Evolutionary conservation across 2,329 filamentous ascomycete genomes (phyloP).

Genomic region (Nemania sp.): DNA sequence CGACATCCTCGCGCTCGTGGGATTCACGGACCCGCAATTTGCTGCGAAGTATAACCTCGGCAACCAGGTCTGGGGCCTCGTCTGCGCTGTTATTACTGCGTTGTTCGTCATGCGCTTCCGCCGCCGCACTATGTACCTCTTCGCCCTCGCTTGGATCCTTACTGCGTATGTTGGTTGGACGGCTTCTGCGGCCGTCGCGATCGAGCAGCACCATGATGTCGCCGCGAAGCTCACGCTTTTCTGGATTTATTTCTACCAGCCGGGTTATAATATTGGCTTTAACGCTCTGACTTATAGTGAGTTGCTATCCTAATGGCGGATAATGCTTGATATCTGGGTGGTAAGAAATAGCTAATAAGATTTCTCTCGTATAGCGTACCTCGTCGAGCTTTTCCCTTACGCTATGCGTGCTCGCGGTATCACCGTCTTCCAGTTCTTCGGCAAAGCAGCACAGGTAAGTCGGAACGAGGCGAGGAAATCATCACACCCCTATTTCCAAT

Average conservation of each 20-base stretch:
- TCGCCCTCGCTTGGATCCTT: constrained; percentile 55
- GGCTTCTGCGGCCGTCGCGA: constrained; percentile 45
- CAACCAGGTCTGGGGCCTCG: constrained; percentile 51
- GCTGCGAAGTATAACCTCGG: constrained; percentile 51
- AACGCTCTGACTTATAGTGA: constrained; percentile 62
- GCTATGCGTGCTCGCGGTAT: constrained; percentile 58
- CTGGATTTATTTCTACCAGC: constrained; percentile 60
- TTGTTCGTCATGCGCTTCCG: constrained; percentile 50
- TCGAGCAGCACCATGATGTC: constrained; percentile 32
- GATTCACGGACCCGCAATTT: constrained; percentile 46
- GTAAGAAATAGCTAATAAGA: too few relatives aligned
- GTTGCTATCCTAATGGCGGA: too few relatives aligned
- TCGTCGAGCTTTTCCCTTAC: constrained; percentile 59
- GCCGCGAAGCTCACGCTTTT: constrained; percentile 50
- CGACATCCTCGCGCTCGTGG: constrained; percentile 50
- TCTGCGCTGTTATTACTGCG: constrained; percentile 48
- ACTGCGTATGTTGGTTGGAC: constrained; percentile 60
- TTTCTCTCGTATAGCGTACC: constrained; percentile 42
- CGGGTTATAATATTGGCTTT: constrained; percentile 62
- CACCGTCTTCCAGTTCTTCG: constrained; percentile 42
- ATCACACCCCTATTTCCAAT: too few relatives aligned
- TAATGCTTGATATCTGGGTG: too few relatives aligned
- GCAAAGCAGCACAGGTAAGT: constrained; percentile 36
- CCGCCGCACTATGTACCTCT: constrained; percentile 54
- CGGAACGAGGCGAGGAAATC: background rate